These are phyloP conservation scores for Hymenoscyphus albidus DNA, from an alignment of 2,329 filamentous ascomycete species.

Conservation along the genomic window DNA sequence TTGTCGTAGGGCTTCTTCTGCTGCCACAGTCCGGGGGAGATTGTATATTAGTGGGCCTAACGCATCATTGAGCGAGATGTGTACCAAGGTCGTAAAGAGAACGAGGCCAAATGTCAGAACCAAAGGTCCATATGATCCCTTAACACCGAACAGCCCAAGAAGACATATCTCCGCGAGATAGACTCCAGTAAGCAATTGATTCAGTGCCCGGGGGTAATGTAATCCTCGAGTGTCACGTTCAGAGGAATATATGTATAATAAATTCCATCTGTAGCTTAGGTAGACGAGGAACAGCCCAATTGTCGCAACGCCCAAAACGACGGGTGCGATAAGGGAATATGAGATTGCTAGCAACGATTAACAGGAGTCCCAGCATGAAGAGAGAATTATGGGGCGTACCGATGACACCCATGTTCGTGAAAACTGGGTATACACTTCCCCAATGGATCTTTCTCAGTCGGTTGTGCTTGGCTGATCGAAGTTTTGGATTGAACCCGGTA, in stretches of 20 bases:
- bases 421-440: constrained; percentile 56
- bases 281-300: constrained; percentile 63
- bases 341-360: constrained; percentile 48
- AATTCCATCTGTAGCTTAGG: constrained; percentile 61
- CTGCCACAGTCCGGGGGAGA: constrained; percentile 32
- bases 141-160: constrained; percentile 60
- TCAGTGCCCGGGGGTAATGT: constrained; percentile 59
- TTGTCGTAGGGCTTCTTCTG: constrained; percentile 25
- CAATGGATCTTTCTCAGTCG: constrained; percentile 50
- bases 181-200: constrained; percentile 59
- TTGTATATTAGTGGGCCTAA: constrained; percentile 31
- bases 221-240: constrained; percentile 62
- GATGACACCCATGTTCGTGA: constrained; percentile 52
- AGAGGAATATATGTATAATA: constrained; percentile 59
- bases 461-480: constrained; percentile 56
- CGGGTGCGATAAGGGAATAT: constrained; percentile 61
- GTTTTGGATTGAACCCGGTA: constrained; percentile 57
- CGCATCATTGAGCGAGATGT: constrained; percentile 39
- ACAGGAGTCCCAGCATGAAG: not conserved
- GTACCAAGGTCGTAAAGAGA: constrained; percentile 52
- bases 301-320: constrained; percentile 61
- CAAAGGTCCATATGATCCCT: constrained; percentile 49
- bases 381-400: constrained; percentile 39
- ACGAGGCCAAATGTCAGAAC: constrained; percentile 55
- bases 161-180: constrained; percentile 61